Evolutionary conservation across 1,284 basidiomycete genomes (phyloP).

Genomic region (Ganoderma boninense): DNA sequence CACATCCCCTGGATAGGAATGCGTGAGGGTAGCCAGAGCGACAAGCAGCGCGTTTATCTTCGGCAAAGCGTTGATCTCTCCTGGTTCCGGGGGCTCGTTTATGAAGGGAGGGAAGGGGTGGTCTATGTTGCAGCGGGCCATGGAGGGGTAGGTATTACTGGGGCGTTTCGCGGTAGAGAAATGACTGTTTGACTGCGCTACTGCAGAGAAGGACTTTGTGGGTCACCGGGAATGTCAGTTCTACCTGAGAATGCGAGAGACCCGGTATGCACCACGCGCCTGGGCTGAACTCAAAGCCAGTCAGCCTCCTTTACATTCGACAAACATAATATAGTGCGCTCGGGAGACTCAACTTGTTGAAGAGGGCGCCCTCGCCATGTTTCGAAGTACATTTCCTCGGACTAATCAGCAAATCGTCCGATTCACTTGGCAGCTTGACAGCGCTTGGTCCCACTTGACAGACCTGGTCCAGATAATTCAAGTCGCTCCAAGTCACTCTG

Average conservation of each 20-base stretch:
- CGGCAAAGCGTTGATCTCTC: not conserved
- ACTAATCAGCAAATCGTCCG: no score
- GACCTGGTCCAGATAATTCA: no score
- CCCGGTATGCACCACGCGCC: not conserved
- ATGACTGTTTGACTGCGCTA: not conserved
- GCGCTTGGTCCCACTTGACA: no score
- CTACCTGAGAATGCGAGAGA: not conserved
- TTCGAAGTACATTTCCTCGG: no score
- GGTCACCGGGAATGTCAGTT: not conserved
- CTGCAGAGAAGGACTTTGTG: not conserved
- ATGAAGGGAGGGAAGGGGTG: not conserved
- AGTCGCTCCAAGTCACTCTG: no score
- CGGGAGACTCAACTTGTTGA: no score
- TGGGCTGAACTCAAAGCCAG: not conserved
- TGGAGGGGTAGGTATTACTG: not conserved
- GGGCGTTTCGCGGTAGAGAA: not conserved
- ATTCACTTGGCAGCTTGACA: no score
- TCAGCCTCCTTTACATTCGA: not conserved
- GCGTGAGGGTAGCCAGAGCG: not conserved
- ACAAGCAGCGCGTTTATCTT: not conserved
- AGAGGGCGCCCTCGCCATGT: no score
- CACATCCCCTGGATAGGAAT: not conserved
- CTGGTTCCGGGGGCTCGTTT: not conserved
- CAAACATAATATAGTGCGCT: no score
- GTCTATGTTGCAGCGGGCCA: not conserved